Base-by-base conservation (phyloP, 1,284 basidiomycete species). In the Ceratobasidium sp. region DNA sequence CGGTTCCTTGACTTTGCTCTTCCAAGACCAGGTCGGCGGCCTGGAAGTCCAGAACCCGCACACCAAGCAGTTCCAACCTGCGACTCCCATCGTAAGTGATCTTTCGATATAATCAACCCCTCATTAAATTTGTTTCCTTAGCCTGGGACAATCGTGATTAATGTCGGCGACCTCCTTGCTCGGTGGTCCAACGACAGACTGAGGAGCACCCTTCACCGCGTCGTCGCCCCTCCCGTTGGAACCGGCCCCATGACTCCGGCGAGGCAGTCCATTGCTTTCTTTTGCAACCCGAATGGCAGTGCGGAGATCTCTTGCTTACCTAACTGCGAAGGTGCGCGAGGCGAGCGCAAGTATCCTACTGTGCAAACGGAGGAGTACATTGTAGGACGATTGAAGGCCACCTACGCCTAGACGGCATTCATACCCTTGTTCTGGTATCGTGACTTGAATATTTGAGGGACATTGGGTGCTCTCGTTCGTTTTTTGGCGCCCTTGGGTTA, bases 11-110 rank as follows among this genome's bases (percentile, higher is more conserved):
- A 94, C 93, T 0, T 80, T 95, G 20, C 82, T 95, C 7, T 94
- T 94, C 80, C 93, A 94, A 78, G 92, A 93, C 76, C 82, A 88
- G 82, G 87, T 94, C 57, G 93, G 93, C 17, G 93, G 93, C 0
- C 81, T 95, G 15, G 89, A 95, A 76, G 92, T 93, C 0, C 86
- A 89, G 75, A 90, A 92, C 74, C 90, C 90, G 12, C 86, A 88
- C 73, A 91, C 89, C 1, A 85, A 85, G 25, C 77, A 81, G 22
- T 94, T 86, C 79, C 82, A 90, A 69, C 84, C 91, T 60, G 92
- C 91, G 0, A 84, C 81, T 6, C 92, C 92, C 0, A 87, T 93
- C 56, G 91, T 92, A 78, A 72, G 87, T 77, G n/a, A 8, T 32
- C 34, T 68, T 45, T 43, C 17, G 31, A 13, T 3, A 20, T 17